Base-by-base conservation (phyloP, 768 basidiomycete genomes). In the Hypsizygus marmoreus region DNA sequence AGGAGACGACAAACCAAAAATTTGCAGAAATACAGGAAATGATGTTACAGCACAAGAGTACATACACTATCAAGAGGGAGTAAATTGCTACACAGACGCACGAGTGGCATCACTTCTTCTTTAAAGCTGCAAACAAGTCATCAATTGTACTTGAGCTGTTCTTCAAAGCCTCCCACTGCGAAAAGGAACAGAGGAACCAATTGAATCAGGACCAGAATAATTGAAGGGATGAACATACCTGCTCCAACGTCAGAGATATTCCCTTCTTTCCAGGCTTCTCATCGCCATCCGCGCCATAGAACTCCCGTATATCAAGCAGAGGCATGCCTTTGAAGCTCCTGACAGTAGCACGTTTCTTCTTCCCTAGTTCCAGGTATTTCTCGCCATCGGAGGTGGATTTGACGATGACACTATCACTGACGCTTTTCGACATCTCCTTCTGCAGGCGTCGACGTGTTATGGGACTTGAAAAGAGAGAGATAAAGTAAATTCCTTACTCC, bases 181-280 rank as follows among this genome's bases (percentile, higher is more conserved):
- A 17, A 4, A 22, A 30, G 4, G 34, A 23, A 41, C 32, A 20
- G 30, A 26, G 25, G 29, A 26, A 47, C 26, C 9, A n/a, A 7
- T 54, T 13, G 7, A 24, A 16, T 22, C 19, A 32, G 6, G 23
- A 24, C 14, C 14, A 14, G 12, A 40, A 8, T 1, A 16, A 37
- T 22, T 7, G 22, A 26, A 49, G 4, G 14, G 2, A 7, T 12
- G 5, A 4, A 58, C 69, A 35, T 50, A 85, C 85, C 74, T 88
- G 87, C 14, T 90, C 88, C 2, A 68, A 36, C 11, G 68, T 62
- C 20, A 92, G 70, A 0, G 84, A 76, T 40, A 91, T 86, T 7
- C 88, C 90, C 56, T 91, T 92, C 64, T 89, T 91, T 0, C 88
- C 87, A 0, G 90, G 89, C 50, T 85, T 88, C 52, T 79, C 74